A percentile compares a stretch with the other conserved stretches of the same genome.
Conservation (phyloP, 2,329 filamentous ascomycete species). For the Venturia effusa region DNA sequence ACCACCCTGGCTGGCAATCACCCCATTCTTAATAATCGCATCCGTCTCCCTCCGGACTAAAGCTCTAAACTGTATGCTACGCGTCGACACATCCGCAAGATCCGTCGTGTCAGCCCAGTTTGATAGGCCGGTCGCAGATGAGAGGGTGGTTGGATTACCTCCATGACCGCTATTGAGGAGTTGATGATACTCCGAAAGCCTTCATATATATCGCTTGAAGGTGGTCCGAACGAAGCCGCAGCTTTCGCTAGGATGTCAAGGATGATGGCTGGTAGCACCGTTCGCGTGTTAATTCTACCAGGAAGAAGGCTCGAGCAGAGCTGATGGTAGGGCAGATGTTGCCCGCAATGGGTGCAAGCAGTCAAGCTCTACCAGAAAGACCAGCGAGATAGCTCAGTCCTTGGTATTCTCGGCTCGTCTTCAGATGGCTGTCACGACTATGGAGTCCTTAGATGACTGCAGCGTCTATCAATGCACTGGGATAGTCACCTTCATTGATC, state of each 20-base stretch:
- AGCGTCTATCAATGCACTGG: conserved; percentile 28
- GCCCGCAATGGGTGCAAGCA: conserved; percentile 33
- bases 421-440: conserved; percentile 28
- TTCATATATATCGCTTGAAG: conserved; percentile 30
- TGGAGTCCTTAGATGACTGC: conserved; percentile 36
- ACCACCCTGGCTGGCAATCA: conserved; percentile 27
- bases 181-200: conserved; percentile 30
- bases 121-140: conserved; percentile 21
- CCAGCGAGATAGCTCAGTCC: conserved; percentile 35
- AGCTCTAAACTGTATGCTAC: conserved; percentile 28
- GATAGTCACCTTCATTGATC: conserved; percentile 32
- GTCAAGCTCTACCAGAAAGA: conserved; percentile 35
- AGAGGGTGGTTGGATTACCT: conserved; percentile 27
- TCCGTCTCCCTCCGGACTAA: conserved; percentile 25
- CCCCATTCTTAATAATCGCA: conserved; percentile 31
- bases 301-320: conserved; percentile 27
- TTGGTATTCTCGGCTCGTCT: conserved; percentile 34
- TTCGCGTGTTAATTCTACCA: conserved; percentile 19
- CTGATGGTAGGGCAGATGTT: conserved; percentile 37
- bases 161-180: conserved; percentile 27
- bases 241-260: conserved; percentile 26
- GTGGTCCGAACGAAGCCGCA: conserved; percentile 27
- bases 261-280: conserved; percentile 22
- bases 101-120: conserved; percentile 30
- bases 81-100: conserved; percentile 22